Evolutionary conservation across 2,329 filamentous ascomycete genomes (phyloP).

Genomic region (Diaporthe sp.): DNA sequence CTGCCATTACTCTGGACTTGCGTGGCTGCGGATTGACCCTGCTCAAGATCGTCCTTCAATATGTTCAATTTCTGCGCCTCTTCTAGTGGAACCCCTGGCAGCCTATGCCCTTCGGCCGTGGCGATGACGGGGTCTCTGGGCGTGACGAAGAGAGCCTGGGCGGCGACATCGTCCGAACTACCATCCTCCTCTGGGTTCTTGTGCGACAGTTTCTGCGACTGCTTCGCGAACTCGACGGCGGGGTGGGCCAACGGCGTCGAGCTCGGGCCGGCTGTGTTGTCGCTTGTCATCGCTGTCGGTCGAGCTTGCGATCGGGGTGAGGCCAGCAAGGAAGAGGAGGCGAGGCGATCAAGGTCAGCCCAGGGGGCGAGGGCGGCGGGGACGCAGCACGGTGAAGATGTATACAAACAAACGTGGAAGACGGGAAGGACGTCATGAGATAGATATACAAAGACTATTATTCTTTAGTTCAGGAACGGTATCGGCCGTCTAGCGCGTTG

Average conservation of each 20-base stretch:
- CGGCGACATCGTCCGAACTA: slow-evolving; percentile 60
- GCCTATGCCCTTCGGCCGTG: slow-evolving; percentile 73
- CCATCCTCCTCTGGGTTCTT: slow-evolving; percentile 48
- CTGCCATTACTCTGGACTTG: slow-evolving; percentile 41
- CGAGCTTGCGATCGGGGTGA: background rate
- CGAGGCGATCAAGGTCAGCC: background rate
- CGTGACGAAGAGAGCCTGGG: slow-evolving; percentile 75
- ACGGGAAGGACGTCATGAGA: slow-evolving; percentile 22
- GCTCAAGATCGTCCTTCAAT: slow-evolving; percentile 64
- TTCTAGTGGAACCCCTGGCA: slow-evolving; percentile 76
- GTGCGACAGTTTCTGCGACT: slow-evolving; percentile 70
- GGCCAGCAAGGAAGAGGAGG: background rate
- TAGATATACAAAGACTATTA: slow-evolving; percentile 24
- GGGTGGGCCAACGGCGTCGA: slow-evolving; percentile 47
- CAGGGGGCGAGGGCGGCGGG: background rate
- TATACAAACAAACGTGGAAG: background rate
- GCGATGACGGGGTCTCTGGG: slow-evolving; percentile 79
- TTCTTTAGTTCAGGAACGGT: slow-evolving; percentile 10
- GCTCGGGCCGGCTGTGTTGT: background rate
- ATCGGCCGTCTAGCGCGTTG: background rate
- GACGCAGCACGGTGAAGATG: background rate
- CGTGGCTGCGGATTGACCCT: slow-evolving; percentile 34
- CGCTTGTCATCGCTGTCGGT: slow-evolving; percentile 23
- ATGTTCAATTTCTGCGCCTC: slow-evolving; percentile 80
- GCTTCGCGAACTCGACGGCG: slow-evolving; percentile 70